Percentiles rank a stretch among this genome's conserved stretches.
These are phyloP conservation scores for Agrocybe pediades DNA, from an alignment of 768 basidiomycete species.

Conservation along the genomic window DNA sequence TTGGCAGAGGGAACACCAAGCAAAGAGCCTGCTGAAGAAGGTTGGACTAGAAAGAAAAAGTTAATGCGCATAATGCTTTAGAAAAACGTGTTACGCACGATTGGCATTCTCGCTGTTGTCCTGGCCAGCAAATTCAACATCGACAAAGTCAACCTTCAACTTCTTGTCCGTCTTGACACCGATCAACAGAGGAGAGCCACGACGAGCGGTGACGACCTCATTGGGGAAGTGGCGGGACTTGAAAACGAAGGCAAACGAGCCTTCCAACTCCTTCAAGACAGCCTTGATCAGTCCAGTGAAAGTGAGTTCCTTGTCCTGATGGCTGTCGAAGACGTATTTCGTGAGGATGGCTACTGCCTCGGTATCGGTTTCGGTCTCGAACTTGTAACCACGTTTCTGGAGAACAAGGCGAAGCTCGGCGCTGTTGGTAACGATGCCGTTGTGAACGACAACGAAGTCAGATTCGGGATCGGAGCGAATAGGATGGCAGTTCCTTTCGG, in stretches of 20 bases:
- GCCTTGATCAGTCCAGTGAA: slow-evolving; percentile 95
- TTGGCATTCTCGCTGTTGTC: slow-evolving; percentile 52
- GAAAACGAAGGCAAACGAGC: slow-evolving; percentile 99
- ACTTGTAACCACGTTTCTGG: slow-evolving; percentile 93
- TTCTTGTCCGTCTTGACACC: slow-evolving; percentile 99
- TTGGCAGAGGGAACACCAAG: slow-evolving; percentile 67
- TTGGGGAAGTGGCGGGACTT: slow-evolving; percentile 96
- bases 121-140: slow-evolving; percentile 90
- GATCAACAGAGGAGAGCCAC: slow-evolving; percentile 94
- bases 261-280: slow-evolving; percentile 96
- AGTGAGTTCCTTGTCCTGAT: slow-evolving; percentile 78
- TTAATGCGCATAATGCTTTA: slow-evolving; percentile 12
- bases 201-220: slow-evolving; percentile 93
- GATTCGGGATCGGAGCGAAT: slow-evolving; percentile 77
- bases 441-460: slow-evolving; percentile 96
- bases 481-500: slow-evolving; percentile 91
- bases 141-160: slow-evolving; percentile 99
- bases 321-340: slow-evolving; percentile 96
- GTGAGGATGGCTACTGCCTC: slow-evolving; percentile 95
- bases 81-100: slow-evolving; percentile 32
- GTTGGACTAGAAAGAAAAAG: slow-evolving; percentile 34
- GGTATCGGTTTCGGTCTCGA: slow-evolving; percentile 95
- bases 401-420: slow-evolving; percentile 87
- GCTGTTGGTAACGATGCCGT: slow-evolving; percentile 97
- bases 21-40: slow-evolving; percentile 40